Conservation (phyloP, 148 eudicot species). For the Vaccinium macrocarpon region DNA sequence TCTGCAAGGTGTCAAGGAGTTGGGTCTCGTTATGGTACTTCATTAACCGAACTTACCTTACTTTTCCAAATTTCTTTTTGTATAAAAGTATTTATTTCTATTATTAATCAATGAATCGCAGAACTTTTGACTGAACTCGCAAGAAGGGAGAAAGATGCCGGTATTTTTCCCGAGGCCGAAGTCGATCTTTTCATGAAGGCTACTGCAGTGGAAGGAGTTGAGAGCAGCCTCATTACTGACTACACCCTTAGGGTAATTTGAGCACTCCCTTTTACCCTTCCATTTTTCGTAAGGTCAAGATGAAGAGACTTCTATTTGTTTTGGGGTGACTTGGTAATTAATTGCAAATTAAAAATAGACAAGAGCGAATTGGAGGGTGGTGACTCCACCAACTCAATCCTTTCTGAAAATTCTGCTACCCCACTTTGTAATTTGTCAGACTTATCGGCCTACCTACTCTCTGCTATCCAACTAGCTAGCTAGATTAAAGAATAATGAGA, state of each 20-base stretch:
- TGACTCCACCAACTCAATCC: background rate
- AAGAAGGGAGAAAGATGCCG: constrained; percentile 65
- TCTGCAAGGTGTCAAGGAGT: constrained; percentile 94
- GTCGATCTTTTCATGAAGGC: constrained; percentile 98
- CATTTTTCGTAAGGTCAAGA: background rate
- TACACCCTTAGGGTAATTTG: constrained; percentile 71
- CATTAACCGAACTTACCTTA: background rate
- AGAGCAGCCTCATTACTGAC: constrained; percentile 84
- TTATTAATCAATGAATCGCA: constrained; percentile 16
- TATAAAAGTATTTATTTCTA: background rate
- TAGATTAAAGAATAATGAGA: too few species aligned
- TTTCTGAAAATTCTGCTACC: background rate
- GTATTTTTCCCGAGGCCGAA: constrained; percentile 91
- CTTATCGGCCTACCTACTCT: background rate
- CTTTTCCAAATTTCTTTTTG: background rate
- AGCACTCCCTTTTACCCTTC: background rate
- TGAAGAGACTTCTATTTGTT: background rate
- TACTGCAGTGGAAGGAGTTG: constrained; percentile 85
- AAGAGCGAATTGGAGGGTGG: background rate
- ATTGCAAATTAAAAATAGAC: background rate
- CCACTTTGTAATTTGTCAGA: background rate
- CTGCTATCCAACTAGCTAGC: too few species aligned
- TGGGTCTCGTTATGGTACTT: constrained; percentile 77
- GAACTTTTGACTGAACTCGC: constrained; percentile 80
- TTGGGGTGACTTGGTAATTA: background rate